Conservation (phyloP, 371 early-diverging fungal genomes). For the Spraguea lophii region DNA sequence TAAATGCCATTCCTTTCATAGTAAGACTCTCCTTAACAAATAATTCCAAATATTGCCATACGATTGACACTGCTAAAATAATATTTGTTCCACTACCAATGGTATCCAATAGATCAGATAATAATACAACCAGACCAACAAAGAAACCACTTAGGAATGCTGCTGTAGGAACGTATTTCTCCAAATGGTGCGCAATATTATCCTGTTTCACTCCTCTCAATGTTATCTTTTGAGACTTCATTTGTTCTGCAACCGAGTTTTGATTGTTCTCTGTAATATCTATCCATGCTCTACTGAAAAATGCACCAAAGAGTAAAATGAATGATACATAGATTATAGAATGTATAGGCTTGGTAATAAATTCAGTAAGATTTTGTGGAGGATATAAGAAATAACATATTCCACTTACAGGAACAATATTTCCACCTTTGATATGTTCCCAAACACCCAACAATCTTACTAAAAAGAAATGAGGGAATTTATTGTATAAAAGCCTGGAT, state of each 20-base stretch:
- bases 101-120: constrained; percentile 65
- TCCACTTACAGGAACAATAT: constrained; percentile 69
- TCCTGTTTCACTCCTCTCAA: constrained; percentile 73
- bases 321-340: constrained; percentile 71
- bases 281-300: constrained; percentile 90
- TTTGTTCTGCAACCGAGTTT: constrained; percentile 75
- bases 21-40: constrained; percentile 47
- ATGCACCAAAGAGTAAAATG: constrained; percentile 72
- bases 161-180: constrained; percentile 81
- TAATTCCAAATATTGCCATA: constrained; percentile 59
- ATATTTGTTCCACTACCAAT: constrained; percentile 98
- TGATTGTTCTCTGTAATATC: constrained; percentile 89
- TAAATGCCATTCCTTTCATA: constrained; percentile 24
- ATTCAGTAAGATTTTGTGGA: constrained; percentile 61
- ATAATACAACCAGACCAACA: constrained; percentile 72
- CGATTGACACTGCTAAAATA: constrained; percentile 85
- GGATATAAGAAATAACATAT: constrained; percentile 89
- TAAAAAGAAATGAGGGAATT: constrained; percentile 75
- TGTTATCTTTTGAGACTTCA: constrained; percentile 87
- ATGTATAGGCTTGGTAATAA: constrained; percentile 65
- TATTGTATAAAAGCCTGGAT: constrained; percentile 76
- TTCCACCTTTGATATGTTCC: constrained; percentile 55
- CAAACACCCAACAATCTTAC: constrained; percentile 83
- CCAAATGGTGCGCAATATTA: constrained; percentile 85
- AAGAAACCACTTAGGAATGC: constrained; percentile 77